phyloP scores from a whole-genome alignment of 1,284 basidiomycete genomes.

The Ceratobasidium sp. region DNA sequence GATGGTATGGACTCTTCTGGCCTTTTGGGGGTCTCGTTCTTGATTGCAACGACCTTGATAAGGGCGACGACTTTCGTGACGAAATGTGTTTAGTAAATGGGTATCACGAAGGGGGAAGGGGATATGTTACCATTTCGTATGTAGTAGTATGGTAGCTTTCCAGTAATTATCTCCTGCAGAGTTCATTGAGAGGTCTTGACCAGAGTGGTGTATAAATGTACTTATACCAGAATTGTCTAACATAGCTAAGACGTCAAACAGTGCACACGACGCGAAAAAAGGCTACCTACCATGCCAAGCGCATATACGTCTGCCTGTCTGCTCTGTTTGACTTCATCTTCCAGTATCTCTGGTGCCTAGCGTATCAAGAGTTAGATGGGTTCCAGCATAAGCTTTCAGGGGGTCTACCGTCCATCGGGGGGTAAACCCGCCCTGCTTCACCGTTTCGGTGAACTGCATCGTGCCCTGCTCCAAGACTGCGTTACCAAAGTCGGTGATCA shows the following conservation, averaged over 20 bases:
- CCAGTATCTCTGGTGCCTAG: conserved; percentile 9
- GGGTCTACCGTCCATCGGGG: not conserved
- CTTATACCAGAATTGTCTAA: conserved; percentile 13
- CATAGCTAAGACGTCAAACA: no score
- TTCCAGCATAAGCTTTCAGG: not conserved
- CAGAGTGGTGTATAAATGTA: not conserved
- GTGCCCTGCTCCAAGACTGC: not conserved
- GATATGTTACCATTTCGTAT: no score
- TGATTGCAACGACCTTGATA: not conserved
- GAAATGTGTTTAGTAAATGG: no score
- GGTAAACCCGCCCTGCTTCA: not conserved
- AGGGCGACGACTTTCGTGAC: not conserved
- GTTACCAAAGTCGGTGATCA: conserved; percentile 5
- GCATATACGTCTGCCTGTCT: not conserved
- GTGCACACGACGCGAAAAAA: no score
- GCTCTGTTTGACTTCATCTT: not conserved
- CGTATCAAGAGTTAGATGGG: no score
- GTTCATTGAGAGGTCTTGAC: not conserved
- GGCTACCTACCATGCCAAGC: no score
- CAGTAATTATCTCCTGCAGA: not conserved
- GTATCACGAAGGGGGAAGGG: no score
- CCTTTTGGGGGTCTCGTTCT: not conserved
- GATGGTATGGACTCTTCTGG: not conserved
- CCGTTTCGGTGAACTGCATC: not conserved
- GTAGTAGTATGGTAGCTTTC: not conserved